A percentile compares a stretch with the other conserved stretches of the same genome.
Evolutionary conservation across 2,329 filamentous ascomycete species (phyloP).

Genomic region (Aspergillus sojae): DNA sequence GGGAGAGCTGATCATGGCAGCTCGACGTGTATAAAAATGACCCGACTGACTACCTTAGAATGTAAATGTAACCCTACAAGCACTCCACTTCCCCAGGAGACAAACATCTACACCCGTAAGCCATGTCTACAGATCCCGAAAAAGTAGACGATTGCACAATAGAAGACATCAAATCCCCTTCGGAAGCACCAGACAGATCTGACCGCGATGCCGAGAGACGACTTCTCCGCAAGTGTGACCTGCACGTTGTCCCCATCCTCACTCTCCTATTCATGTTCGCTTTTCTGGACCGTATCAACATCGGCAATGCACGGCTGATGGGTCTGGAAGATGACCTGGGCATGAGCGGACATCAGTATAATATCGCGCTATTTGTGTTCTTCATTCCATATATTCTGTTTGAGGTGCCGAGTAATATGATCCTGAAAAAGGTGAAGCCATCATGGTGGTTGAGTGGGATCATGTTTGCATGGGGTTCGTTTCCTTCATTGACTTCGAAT

Average conservation of each 20-base stretch:
- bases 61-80: neutral
- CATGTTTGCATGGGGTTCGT: constrained; percentile 44
- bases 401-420: constrained; percentile 52
- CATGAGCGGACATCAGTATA: constrained; percentile 48
- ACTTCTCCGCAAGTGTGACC: constrained; percentile 52
- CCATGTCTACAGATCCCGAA: neutral
- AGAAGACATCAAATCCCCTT: constrained; percentile 21
- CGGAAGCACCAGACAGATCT: neutral
- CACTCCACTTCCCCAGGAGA: neutral
- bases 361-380: constrained; percentile 48
- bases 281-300: constrained; percentile 53
- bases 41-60: neutral
- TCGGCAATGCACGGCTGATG: constrained; percentile 51
- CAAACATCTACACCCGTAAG: neutral
- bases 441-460: constrained; percentile 46
- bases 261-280: constrained; percentile 49
- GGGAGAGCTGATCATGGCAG: neutral
- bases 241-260: constrained; percentile 52
- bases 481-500: neutral
- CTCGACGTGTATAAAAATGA: neutral
- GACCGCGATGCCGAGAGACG: constrained; percentile 44
- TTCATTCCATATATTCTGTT: constrained; percentile 51
- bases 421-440: constrained; percentile 48
- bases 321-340: constrained; percentile 47
- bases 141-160: constrained; percentile 13